phyloP scores from a whole-genome alignment of 352 stramenopile genomes.

The Globisporangium apiculatum region DNA sequence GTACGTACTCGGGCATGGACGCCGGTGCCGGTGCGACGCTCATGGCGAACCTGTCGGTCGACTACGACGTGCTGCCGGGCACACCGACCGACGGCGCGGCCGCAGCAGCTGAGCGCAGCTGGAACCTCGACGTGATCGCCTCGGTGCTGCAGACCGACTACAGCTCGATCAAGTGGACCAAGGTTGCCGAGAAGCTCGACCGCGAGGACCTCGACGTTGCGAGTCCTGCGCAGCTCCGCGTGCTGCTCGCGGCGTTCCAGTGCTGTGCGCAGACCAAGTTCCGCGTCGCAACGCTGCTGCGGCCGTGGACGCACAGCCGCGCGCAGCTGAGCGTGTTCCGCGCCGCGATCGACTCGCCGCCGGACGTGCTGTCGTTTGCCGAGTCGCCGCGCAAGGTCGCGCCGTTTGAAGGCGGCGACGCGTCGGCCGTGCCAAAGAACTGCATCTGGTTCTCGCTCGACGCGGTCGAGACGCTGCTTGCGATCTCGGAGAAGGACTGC shows the following conservation, averaged over 20 bases:
- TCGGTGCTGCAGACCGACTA: conserved; percentile 84
- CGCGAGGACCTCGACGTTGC: conserved; percentile 64
- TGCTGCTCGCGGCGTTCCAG: conserved; percentile 76
- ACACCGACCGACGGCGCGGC: conserved; percentile 17
- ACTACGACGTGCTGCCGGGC: conserved; percentile 35
- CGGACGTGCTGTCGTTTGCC: conserved; percentile 72
- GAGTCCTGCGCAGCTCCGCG: conserved; percentile 52
- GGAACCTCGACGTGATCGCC: conserved; percentile 83
- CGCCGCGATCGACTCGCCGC: conserved; percentile 71
- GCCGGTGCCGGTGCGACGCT: conserved; percentile 62
- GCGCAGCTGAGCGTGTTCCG: conserved; percentile 73
- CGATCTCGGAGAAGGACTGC: conserved; percentile 76
- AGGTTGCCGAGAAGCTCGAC: conserved; percentile 82
- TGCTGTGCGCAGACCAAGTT: conserved; percentile 81
- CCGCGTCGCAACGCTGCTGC: conserved; percentile 57
- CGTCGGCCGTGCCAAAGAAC: conserved; percentile 77
- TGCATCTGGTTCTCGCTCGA: conserved; percentile 85
- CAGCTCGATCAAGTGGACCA: conserved; percentile 77
- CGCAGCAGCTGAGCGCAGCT: conserved; percentile 17
- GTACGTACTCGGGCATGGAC: conserved; percentile 67
- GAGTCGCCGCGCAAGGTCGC: conserved; percentile 77
- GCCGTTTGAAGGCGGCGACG: conserved; percentile 83
- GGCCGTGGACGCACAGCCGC: conserved; percentile 71
- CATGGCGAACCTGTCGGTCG: conserved; percentile 76
- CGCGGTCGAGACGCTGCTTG: conserved; percentile 71